Conservation (phyloP, 352 stramenopile species). For the Pythium rhizo-oryzae region DNA sequence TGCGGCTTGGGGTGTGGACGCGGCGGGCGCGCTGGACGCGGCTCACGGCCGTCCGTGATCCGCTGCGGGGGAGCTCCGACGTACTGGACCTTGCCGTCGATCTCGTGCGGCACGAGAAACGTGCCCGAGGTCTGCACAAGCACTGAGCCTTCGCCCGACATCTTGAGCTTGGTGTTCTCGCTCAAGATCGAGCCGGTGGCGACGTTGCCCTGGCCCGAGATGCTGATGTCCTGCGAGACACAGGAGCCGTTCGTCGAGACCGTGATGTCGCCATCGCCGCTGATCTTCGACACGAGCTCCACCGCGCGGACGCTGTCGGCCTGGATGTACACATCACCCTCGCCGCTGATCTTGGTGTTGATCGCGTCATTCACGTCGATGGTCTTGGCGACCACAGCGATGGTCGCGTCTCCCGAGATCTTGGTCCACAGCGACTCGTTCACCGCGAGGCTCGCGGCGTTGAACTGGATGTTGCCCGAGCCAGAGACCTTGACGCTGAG, state of each 20-base stretch:
- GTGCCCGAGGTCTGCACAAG: constrained; percentile 52
- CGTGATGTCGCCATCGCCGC: constrained; percentile 47
- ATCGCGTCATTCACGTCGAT: constrained; percentile 21
- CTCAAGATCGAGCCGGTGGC: constrained; percentile 51
- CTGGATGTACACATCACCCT: constrained; percentile 21
- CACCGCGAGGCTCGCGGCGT: constrained; percentile 29
- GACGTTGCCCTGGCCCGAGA: constrained; percentile 50
- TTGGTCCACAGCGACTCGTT: constrained; percentile 14
- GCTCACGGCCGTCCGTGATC: constrained; percentile 27
- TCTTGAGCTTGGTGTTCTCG: constrained; percentile 36
- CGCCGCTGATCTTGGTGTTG: constrained; percentile 21
- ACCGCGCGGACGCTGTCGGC: constrained; percentile 32
- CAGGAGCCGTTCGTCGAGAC: constrained; percentile 46
- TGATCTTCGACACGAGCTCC: constrained; percentile 47
- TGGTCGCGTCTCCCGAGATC: constrained; percentile 20
- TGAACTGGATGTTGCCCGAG: constrained; percentile 34
- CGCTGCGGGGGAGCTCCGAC: constrained; percentile 8
- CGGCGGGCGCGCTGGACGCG: not conserved
- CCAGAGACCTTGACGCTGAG: constrained; percentile 38
- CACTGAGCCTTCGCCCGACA: constrained; percentile 50
- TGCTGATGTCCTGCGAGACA: constrained; percentile 47
- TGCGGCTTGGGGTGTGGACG: not conserved
- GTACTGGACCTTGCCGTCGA: constrained; percentile 28
- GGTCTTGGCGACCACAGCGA: constrained; percentile 16
- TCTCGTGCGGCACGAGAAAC: constrained; percentile 24